Conservation (phyloP, 257 asterid genomes). For the Cordia subcordata region DNA sequence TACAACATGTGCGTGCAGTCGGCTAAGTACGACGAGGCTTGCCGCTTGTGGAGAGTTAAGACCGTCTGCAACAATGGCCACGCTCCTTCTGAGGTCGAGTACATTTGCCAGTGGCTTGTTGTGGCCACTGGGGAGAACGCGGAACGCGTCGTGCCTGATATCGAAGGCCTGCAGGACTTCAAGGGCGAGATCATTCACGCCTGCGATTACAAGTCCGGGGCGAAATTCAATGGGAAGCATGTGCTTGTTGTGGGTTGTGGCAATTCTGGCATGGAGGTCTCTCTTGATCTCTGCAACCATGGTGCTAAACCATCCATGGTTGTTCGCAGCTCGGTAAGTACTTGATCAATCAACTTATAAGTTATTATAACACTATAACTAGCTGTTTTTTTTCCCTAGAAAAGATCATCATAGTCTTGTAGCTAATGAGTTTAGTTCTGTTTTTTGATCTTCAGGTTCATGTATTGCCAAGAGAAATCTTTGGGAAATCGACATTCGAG, state of each 20-base stretch:
- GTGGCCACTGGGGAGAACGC: slow-evolving; percentile 95
- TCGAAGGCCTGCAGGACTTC: slow-evolving; percentile 61
- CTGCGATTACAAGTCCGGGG: slow-evolving; percentile 75
- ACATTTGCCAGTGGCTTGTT: slow-evolving; percentile 78
- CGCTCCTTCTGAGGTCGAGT: slow-evolving; percentile 48
- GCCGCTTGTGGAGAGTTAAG: slow-evolving; percentile 61
- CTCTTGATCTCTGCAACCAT: slow-evolving; percentile 90
- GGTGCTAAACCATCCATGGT: slow-evolving; percentile 76
- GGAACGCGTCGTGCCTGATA: slow-evolving; percentile 59
- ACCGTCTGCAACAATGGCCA: slow-evolving; percentile 28
- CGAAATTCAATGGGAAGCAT: slow-evolving; percentile 53
- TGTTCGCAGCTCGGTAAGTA: slow-evolving; percentile 79
- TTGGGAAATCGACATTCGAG: slow-evolving; percentile 73
- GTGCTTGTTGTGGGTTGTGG: slow-evolving; percentile 90
- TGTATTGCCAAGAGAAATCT: slow-evolving; percentile 71
- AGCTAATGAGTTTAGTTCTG: slow-evolving; percentile 15
- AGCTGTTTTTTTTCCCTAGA: too few relatives aligned
- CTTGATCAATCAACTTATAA: too few relatives aligned
- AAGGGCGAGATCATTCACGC: slow-evolving; percentile 73
- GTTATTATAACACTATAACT: too few relatives aligned
- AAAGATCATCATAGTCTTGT: too few relatives aligned
- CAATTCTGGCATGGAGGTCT: slow-evolving; percentile 94
- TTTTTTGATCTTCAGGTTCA: slow-evolving; percentile 51
- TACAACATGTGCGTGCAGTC: slow-evolving; percentile 66
- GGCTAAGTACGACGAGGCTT: slow-evolving; percentile 69